Evolutionary conservation across 2,329 filamentous ascomycete species (phyloP), one percentile per base, ranked within the genome.

Genomic region (Trichophyton simii): DNA sequence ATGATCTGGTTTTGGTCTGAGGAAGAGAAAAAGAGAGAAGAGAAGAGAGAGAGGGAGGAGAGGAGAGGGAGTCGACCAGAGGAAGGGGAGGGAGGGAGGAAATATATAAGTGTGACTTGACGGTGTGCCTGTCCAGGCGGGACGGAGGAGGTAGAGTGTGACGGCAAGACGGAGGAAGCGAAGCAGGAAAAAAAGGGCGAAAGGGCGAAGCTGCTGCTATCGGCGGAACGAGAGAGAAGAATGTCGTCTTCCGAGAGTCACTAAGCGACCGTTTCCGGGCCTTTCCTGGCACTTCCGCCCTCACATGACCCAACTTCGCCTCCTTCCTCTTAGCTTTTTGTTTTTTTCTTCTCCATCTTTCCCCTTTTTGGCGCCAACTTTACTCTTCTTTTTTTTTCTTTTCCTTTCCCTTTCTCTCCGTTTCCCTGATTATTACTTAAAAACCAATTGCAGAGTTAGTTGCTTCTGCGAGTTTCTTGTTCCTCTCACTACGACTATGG

Each of bases 181-280:
- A 11, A n/a, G 15, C 22, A 22, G 2, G 22, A 22, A 6, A 7
- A 46, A 44, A 46, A 46, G 42, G 42, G 42, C 42, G 6, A 59
- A 20, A 50, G 20, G n/a, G 44, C 13, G 46, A n/a, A 31, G 58
- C 34, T 38, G 34, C 41, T 44, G 41, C 41, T 44, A 44, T n/a
- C 15, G 41, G 41, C 41, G 41, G 41, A 44, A 44, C 15, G 41
- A 44, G 41, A 44, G n/a, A 11, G 34, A 38, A 38, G 34, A 38
- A 38, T 9, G 34, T 13, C 34, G 13, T 18, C 11, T 18, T 13
- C 41, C n/a, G 41, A n/a, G 41, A 44, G 41, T 44, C 41, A 25
- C 59, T 28, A 65, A 54, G 58, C 64, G 64, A 62, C 28, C 9
- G 1, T 63, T 52, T 65, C 64, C 64, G 62, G 54, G 15, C 5